These are phyloP conservation scores for Penicillium italicum DNA, from an alignment of 2,329 filamentous ascomycete species.

Conservation along the genomic window DNA sequence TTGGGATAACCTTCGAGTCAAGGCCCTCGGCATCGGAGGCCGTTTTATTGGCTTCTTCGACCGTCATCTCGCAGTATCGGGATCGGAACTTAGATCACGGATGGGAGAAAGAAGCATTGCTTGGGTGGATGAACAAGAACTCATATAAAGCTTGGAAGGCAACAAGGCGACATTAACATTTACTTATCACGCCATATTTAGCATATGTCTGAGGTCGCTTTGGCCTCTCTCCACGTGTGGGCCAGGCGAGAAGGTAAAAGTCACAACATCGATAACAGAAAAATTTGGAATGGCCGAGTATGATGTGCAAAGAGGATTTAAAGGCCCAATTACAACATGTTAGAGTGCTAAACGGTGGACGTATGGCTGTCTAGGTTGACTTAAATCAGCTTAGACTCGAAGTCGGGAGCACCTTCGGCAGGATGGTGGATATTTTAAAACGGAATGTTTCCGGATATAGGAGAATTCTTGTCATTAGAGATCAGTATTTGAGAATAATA, in stretches of 20 bases:
- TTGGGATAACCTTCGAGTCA: conserved; percentile 9
- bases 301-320: neutral
- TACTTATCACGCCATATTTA: conserved; percentile 9
- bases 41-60: conserved; percentile 14
- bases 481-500: neutral
- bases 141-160: conserved; percentile 14
- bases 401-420: neutral
- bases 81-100: neutral
- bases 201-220: neutral
- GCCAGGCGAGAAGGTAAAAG: neutral
- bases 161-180: neutral
- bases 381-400: neutral
- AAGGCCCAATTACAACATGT: neutral
- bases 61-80: conserved; percentile 14
- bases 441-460: neutral
- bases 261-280: neutral
- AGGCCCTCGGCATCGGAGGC: neutral
- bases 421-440: neutral
- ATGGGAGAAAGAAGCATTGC: neutral
- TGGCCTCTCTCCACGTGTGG: neutral
- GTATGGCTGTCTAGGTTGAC: neutral
- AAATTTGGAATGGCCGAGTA: neutral
- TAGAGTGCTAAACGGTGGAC: neutral
- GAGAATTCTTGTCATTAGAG: neutral
- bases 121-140: neutral